Evolutionary conservation across 371 early-diverging fungal genomes (phyloP), one percentile per base, ranked within the genome.

Genomic region (Blastocladiella emersonii): DNA sequence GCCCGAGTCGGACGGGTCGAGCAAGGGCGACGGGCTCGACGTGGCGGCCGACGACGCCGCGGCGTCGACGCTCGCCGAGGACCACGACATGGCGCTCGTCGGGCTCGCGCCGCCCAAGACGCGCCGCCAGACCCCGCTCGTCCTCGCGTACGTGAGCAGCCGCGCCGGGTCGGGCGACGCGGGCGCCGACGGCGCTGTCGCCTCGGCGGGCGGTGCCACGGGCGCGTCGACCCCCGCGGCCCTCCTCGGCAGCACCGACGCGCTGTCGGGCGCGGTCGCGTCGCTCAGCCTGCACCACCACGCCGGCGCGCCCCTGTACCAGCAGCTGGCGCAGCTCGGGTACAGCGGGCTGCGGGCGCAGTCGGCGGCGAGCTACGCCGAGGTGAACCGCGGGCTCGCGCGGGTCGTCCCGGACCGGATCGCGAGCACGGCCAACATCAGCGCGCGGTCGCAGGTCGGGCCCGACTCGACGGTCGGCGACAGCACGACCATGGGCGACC

Each of bases 381-480:
- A 95, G 64, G 68, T 90, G 57, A 92, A 91, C 74, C 84, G 90
- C 30, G 13, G 78, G 75, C 64, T 85, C 80, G 68, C 77, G 71
- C 78, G 80, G 79, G 51, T 67, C 68, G 65, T 77, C 36, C 71
- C 81, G 57, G 75, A 71, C 30, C 81, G 87, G 62, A 69, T 85
- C 61, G 76, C 83, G 51, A 69, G 83, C 57, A 76, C 79, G 53
- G 79, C 87, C 62, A 82, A 83, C 64, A 78, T 87, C 32, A 74
- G 76, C 35, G 75, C 74, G 62, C 79, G 79, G 69, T 82, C 86
- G 34, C 86, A 89, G 70, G 89, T 95, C 41, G 93, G 95, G 43
- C 77, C 83, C 21, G 98, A 97, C 68, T 93, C 94, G 0, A 70
- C 93, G 63, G 80, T 97, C 51, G 96, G 97, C 41, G 88, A 89